Evolutionary conservation across 148 eudicot genomes (phyloP).

Genomic region (Fagopyrum tataricum): DNA sequence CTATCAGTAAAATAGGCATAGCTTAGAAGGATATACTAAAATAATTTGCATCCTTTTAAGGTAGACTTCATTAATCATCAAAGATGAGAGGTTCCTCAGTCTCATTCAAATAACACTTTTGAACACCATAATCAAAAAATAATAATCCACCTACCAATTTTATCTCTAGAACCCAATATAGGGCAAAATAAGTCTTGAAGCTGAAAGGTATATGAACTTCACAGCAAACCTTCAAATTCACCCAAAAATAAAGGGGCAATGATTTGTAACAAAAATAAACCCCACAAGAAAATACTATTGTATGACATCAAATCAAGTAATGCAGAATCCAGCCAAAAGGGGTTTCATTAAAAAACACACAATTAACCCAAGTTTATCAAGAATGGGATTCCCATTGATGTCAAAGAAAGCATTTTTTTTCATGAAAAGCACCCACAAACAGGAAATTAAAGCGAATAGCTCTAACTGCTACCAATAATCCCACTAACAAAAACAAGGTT

Average conservation of each 20-base stretch:
- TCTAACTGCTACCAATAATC: slow-evolving; percentile 9
- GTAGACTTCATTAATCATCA: slow-evolving; percentile 8
- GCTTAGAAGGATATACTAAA: neutral
- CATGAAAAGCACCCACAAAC: slow-evolving; percentile 9
- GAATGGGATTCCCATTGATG: slow-evolving; percentile 3
- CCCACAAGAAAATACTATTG: neutral
- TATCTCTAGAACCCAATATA: neutral
- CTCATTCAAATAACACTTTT: neutral
- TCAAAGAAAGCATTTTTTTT: neutral
- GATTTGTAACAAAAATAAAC: neutral
- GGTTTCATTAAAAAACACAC: slow-evolving; percentile 2
- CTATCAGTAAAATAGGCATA: neutral
- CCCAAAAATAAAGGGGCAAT: slow-evolving; percentile 2
- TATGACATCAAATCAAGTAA: slow-evolving; percentile 5
- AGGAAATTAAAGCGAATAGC: neutral
- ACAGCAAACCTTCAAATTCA: neutral
- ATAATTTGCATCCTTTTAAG: neutral
- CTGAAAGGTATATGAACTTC: neutral
- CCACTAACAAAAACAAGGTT: slow-evolving; percentile 8
- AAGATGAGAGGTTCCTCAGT: slow-evolving; percentile 10
- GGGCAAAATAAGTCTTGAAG: neutral
- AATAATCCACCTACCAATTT: slow-evolving; percentile 11
- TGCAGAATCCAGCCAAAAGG: slow-evolving; percentile 8
- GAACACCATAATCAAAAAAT: neutral
- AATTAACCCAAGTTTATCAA: slow-evolving; percentile 5